phyloP scores from a whole-genome alignment of 1,284 basidiomycete species.

The Marasmius oreades region DNA sequence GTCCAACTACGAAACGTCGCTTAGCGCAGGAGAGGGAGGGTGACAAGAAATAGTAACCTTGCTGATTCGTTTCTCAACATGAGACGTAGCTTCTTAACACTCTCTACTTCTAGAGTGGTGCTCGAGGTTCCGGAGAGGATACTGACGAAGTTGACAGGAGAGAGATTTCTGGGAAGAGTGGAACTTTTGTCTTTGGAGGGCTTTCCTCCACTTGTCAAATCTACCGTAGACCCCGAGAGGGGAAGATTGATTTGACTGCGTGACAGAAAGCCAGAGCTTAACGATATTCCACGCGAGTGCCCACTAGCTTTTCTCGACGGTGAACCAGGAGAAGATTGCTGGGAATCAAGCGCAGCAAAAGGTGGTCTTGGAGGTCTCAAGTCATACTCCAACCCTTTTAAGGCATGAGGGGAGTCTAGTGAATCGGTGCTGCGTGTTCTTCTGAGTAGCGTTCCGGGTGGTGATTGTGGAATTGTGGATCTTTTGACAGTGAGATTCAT shows the following conservation, averaged over 20 bases:
- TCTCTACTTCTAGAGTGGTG: constrained; percentile 66
- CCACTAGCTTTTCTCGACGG: constrained; percentile 43
- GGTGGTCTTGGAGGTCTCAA: constrained; percentile 35
- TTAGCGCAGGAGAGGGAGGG: constrained; percentile 5
- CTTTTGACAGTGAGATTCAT: constrained; percentile 46
- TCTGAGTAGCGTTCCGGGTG: constrained; percentile 31
- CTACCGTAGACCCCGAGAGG: constrained; percentile 35
- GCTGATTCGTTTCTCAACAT: constrained; percentile 85
- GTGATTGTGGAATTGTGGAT: constrained; percentile 30
- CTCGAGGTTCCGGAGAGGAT: constrained; percentile 65
- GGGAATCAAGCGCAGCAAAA: constrained; percentile 31
- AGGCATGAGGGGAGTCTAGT: constrained; percentile 48
- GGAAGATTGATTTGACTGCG: constrained; percentile 45
- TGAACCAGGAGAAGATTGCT: constrained; percentile 37
- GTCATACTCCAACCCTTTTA: constrained; percentile 33
- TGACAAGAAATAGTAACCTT: constrained; percentile 40
- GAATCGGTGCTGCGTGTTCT: constrained; percentile 68
- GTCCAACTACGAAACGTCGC: constrained; percentile 65
- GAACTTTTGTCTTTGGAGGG: constrained; percentile 40
- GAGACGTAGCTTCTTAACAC: constrained; percentile 74
- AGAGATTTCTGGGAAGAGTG: constrained; percentile 47
- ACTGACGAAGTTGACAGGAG: constrained; percentile 62
- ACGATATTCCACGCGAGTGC: constrained; percentile 52
- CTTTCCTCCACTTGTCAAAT: constrained; percentile 36
- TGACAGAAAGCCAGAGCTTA: constrained; percentile 45